Conservation (phyloP, 306 rosid species). For the Malus domestica region ASM211411v1 NC_041790.1:13499501-13500000, state of each 20-base stretch:
- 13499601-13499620: not conserved
- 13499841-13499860: not conserved
- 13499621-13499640: not conserved
- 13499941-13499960: not conserved
- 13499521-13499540: not conserved
- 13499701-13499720: constrained; percentile 1
- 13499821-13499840: not conserved
- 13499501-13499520: not conserved
- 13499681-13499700: constrained; percentile 5
- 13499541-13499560: not conserved
- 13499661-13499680: constrained; percentile 2
- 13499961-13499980: not conserved
- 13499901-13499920: not conserved
- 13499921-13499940: not conserved
- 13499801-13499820: constrained; percentile 6
- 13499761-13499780: too few relatives aligned
- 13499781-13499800: too few relatives aligned
- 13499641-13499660: not conserved
- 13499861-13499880: constrained; percentile 23
- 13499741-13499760: too few relatives aligned
- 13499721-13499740: too few relatives aligned
- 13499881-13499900: constrained; percentile 33
- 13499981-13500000: not conserved
- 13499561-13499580: not conserved
- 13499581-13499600: constrained; percentile 1